Base-by-base conservation (phyloP, 2,329 filamentous ascomycete genomes). In the Fusarium nurragi region DNA sequence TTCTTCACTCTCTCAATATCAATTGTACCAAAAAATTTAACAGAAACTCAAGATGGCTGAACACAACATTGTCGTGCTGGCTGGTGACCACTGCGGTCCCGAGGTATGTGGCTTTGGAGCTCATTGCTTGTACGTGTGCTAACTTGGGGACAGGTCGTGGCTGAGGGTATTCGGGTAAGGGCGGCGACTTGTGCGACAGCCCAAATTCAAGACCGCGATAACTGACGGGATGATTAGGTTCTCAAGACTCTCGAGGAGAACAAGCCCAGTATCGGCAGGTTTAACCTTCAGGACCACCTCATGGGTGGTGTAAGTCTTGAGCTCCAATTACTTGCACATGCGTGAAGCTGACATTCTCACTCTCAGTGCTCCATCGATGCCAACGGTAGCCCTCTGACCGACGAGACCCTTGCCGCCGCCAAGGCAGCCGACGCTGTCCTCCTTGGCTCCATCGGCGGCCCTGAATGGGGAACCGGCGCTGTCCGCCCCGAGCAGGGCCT, bases 401-500 rank as follows among this genome's bases (percentile, higher is more conserved):
- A 95, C 71, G 88, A 90, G 73, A 92, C 93, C 63, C 90, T 98
- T 71, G 81, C 81, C 14, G 93, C 93, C 32, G 93, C 93, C 69
- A 94, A 96, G 79, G 83, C 85, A 48, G 93, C 94, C 65, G 91
- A 97, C 78, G 94, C 94, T 36, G 90, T 98, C 60, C 88, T 98
- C 59, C 88, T 98, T 52, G 94, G 94, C 69, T 93, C 94, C 70
- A 96, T 98, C 74, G 94, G 94, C 70, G 94, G 94, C n/a, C 94
- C 95, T 14, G 79, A 97, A 92, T 98, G 94, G 93, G 94, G 94
- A 62, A 95, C 93, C 28, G 92, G 92, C 69, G 80, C 88, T 56
- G 90, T 97, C 65, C 92, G 94, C 40, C 94, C 94, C 2, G 94
- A 98, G 78, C 92, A 97, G 80, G 94, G 94, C 62, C 88, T 98